These are phyloP conservation scores for Cyberlindnera bimundalis DNA, from an alignment of 805 yeast genomes.

Conservation along the genomic window DNA sequence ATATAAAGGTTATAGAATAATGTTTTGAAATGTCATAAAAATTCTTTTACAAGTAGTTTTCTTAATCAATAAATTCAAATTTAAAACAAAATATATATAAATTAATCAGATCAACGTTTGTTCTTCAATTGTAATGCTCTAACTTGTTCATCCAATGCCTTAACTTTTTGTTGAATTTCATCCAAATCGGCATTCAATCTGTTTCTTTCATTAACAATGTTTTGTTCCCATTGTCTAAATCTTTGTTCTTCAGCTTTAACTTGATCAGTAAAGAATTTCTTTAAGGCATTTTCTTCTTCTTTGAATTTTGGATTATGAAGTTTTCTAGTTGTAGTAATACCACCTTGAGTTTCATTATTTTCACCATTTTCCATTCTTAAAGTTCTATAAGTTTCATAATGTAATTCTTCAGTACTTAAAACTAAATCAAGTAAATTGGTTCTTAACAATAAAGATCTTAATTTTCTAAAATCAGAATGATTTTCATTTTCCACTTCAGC, in stretches of 20 bases:
- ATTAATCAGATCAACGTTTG: constrained; percentile 34
- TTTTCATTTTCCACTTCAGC: constrained; percentile 84
- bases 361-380: constrained; percentile 57
- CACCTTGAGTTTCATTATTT: constrained; percentile 29
- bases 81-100: too few species aligned
- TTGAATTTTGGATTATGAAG: constrained; percentile 86
- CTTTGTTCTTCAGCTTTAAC: constrained; percentile 95
- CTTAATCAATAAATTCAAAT: background rate
- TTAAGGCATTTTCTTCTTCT: constrained; percentile 92
- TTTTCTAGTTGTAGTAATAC: constrained; percentile 44
- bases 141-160: constrained; percentile 71
- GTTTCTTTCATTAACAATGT: constrained; percentile 91
- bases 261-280: constrained; percentile 94
- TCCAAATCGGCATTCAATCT: constrained; percentile 92
- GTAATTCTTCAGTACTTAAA: constrained; percentile 74
- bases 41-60: too few species aligned
- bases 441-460: constrained; percentile 74
- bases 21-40: background rate
- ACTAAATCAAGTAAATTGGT: constrained; percentile 82
- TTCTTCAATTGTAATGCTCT: constrained; percentile 51
- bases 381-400: constrained; percentile 76
- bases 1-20: background rate
- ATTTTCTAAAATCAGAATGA: constrained; percentile 81
- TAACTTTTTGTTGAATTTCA: constrained; percentile 75
- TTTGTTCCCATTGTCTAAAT: constrained; percentile 98